Base-by-base conservation (phyloP, 176 grass and related monocot genomes). In the Typha latifolia region DNA sequence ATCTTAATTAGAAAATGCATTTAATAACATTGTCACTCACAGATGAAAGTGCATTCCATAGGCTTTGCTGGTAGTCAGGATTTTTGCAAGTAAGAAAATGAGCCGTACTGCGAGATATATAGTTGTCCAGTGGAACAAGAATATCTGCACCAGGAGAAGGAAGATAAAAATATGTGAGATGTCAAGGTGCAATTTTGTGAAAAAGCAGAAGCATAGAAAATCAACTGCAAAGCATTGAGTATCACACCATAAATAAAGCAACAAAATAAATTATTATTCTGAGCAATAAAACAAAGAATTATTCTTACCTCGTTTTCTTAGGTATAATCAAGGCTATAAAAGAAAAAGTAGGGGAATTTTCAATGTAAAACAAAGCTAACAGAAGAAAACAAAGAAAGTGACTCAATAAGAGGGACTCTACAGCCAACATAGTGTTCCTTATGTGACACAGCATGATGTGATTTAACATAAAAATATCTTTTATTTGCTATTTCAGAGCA, bases 111-210 rank as follows among this genome's bases (percentile, higher is more conserved):
- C 90, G 81, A 22, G 90, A 95, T 81, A 95, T 86, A 49, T 87
- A 95, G 56, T 95, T 95, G 47, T 90, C 90, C 73, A 95, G 66
- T 12, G 90, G 90, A 78, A 95, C 86, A 81, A 95, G 84, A 77
- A 90, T 95, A 84, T 87, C 90, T 95, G 66, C 49, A 24, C 51
- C 22, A 31, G 72, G 24, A 74, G 62, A 67, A 53, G 13, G 65
- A 69, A 51, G 4, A 4, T 7, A 70, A 73, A 84, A 66, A 18
- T 6, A 22, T 59, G 53, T 10, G 20, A 59, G 53, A 59, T 59
- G 10, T 59, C 14, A 59, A 59, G 13, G 1, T 50, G 43, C 66
- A 67, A 10, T 14, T 47, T 59, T 59, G 18, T 21, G 16, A 9
- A 59, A 4, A 59, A 21, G 20, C 53, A 59, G n/a, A 8, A 57